These are phyloP conservation scores for Chlamydomonas asymmetrica DNA, from an alignment of 139 green algal genomes.

Conservation along the genomic window DNA sequence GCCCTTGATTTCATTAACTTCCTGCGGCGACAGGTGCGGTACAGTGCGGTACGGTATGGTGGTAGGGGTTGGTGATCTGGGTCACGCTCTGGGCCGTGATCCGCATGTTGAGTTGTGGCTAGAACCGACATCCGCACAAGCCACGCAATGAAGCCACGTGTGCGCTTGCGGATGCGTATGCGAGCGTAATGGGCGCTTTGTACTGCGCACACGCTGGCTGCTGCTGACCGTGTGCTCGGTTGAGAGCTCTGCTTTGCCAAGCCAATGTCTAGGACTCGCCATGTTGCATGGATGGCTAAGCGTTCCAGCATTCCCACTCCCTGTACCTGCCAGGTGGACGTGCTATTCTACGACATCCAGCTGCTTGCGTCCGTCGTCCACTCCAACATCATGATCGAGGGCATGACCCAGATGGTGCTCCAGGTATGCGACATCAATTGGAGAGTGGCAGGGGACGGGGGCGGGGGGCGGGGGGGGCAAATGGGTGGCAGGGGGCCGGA, in stretches of 20 bases:
- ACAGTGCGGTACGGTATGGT: no score
- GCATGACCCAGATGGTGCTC: constrained; percentile 45
- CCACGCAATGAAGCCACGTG: no score
- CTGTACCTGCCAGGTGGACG: constrained; percentile 29
- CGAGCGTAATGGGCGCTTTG: neutral
- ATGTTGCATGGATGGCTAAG: no score
- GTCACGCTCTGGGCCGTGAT: no score
- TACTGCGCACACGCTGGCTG: neutral
- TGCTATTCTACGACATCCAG: constrained; percentile 54
- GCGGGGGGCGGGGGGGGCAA: neutral
- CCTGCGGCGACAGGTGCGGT: constrained; percentile 3
- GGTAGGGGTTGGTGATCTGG: no score
- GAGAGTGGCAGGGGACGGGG: no score
- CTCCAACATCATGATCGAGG: constrained; percentile 51
- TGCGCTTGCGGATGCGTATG: no score
- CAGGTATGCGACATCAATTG: constrained; percentile 12
- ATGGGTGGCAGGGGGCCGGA: neutral
- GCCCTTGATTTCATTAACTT: constrained; percentile 19
- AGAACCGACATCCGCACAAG: no score
- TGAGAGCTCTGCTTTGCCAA: neutral
- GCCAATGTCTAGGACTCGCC: constrained; percentile 10
- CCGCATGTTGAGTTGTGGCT: no score
- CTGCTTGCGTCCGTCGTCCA: constrained; percentile 40
- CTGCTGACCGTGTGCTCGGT: neutral
- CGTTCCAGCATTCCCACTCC: no score